Conservation (phyloP, 225 moss, liverwort and hornwort species). For the Physcomitrellopsis africana region DNA sequence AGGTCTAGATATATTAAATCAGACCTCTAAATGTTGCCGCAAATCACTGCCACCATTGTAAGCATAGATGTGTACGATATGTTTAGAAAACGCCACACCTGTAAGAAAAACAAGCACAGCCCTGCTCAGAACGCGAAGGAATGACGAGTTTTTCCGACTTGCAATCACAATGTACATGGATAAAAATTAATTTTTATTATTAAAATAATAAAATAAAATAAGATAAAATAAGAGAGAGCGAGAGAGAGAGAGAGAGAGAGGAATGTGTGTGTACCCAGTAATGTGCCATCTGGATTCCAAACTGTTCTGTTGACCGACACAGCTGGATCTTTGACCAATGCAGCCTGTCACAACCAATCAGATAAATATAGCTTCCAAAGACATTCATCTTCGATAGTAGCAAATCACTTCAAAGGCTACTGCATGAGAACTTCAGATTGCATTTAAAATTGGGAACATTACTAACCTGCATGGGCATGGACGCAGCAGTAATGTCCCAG, state of each 20-base stretch:
- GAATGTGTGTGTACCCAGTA: constrained; percentile 57
- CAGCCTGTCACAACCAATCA: constrained; percentile 62
- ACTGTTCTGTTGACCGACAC: constrained; percentile 95
- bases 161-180: neutral
- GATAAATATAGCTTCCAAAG: neutral
- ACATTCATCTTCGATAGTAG: neutral
- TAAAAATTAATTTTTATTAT: neutral
- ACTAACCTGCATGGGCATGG: constrained; percentile 95
- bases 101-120: constrained; percentile 11
- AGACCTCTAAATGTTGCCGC: constrained; percentile 92
- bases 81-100: constrained; percentile 99
- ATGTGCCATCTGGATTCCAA: constrained; percentile 91
- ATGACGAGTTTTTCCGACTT: neutral
- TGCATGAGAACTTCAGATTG: neutral
- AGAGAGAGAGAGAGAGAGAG: too few relatives aligned
- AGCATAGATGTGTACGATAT: constrained; percentile 93
- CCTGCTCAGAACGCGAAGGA: neutral
- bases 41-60: constrained; percentile 81
- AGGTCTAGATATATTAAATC: constrained; percentile 1
- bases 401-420: neutral
- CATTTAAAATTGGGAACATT: neutral
- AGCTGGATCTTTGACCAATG: constrained; percentile 92
- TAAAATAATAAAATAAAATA: too few relatives aligned
- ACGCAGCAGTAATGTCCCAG: constrained; percentile 90
- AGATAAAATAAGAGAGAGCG: too few relatives aligned